phyloP scores from a whole-genome alignment of 768 basidiomycete species.

The button mushroom (Agaricus bisporus) region DNA sequence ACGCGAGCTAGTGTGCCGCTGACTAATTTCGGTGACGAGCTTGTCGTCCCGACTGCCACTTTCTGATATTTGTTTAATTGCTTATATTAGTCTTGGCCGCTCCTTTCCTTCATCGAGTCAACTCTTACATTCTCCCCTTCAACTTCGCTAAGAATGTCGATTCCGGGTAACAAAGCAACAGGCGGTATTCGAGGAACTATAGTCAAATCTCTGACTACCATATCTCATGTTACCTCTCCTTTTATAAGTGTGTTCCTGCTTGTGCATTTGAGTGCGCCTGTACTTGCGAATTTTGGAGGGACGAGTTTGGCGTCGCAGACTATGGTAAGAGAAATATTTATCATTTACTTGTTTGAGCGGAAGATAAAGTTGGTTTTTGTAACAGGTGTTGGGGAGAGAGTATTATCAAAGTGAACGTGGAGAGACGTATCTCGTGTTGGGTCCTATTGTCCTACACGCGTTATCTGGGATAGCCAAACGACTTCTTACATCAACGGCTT shows the following conservation, averaged over 20 bases:
- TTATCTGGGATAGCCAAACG: slow-evolving; percentile 56
- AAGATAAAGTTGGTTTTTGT: no score
- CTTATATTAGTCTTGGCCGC: no score
- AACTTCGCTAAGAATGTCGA: background rate
- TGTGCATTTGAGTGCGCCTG: slow-evolving; percentile 76
- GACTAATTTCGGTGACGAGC: no score
- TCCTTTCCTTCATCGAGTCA: background rate
- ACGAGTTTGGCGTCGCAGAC: slow-evolving; percentile 60
- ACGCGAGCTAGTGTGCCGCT: no score
- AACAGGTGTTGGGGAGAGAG: slow-evolving; percentile 78
- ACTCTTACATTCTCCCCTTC: background rate
- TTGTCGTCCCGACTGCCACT: no score
- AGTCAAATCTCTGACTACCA: slow-evolving; percentile 35
- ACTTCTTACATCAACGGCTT: slow-evolving; percentile 23
- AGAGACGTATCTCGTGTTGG: slow-evolving; percentile 63
- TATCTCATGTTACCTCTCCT: slow-evolving; percentile 66
- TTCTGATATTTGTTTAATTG: no score
- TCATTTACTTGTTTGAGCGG: no score
- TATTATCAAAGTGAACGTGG: slow-evolving; percentile 74
- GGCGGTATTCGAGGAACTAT: background rate
- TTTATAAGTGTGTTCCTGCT: slow-evolving; percentile 73
- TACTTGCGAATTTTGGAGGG: slow-evolving; percentile 66
- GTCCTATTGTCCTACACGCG: slow-evolving; percentile 62
- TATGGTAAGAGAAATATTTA: slow-evolving; percentile 42
- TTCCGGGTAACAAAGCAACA: background rate